Evolutionary conservation across 83 land plant species (phyloP), one percentile per base, ranked within the genome.

Genomic region (Larix sibirica): DNA sequence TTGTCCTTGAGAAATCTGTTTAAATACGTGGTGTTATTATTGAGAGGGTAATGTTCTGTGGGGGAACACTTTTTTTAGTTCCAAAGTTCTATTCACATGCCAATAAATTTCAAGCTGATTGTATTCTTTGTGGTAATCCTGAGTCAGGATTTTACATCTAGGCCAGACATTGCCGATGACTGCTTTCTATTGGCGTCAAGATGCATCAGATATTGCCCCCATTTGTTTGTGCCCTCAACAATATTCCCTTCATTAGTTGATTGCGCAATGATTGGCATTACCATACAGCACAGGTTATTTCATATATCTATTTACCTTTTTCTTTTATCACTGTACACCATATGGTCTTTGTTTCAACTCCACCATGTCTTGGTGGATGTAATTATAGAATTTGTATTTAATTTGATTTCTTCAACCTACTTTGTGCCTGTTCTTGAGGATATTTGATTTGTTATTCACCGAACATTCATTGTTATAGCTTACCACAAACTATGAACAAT

Each of bases 141-240:
- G 28, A 23, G 31, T 67, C 87, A 97, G 99, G 97, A 93, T 44
- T 97, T 97, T 62, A 97, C 99, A 54, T 81, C 91, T 1, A 91
- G 92, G 81, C 98, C 99, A 18, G 99, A 97, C 66, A 83, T 97
- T 59, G 99, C 95, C 13, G 99, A 96, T 90, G 99, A 97, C 67
- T 97, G 99, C 84, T 97, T 96, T 84, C 85, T 97, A 76, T 83
- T 97, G 82, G 96, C 98, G 71, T 97, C 99, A 80, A 95, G 99
- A 67, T 97, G 98, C 82, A 94, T 94, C 20, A 91, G 99, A 47
- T 97, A 97, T 85, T 97, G 99, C 81, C 98, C 98, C 66, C 91
- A 97, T 20, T 71, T 97, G 81, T 91, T 97, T 80, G 87, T 96
- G 4, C 95, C 98, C 9, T 91, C 93, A 40, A 54, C 92, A 5